phyloP scores from a whole-genome alignment of 192 early-diverging fungal species.

The Rhizoclosmatium globosum region DNA sequence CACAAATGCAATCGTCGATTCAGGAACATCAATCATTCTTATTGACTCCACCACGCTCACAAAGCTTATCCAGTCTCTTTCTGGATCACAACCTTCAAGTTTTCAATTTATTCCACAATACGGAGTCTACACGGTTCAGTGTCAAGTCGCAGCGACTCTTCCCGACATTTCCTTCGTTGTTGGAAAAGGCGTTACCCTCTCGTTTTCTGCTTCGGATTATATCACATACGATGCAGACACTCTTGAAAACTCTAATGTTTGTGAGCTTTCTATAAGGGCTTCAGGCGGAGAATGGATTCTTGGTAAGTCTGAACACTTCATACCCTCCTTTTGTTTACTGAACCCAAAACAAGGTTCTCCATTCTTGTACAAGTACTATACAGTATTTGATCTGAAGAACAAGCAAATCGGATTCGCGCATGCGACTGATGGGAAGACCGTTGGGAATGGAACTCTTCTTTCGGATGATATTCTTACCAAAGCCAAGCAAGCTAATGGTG shows the following conservation, averaged over 20 bases:
- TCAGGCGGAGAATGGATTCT: not conserved
- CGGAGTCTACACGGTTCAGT: not conserved
- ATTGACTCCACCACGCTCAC: not conserved
- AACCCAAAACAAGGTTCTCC: not conserved
- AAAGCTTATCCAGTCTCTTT: not conserved
- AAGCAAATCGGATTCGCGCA: constrained; percentile 22
- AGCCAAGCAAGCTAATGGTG: not conserved
- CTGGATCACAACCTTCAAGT: not conserved
- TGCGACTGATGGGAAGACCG: constrained; percentile 4
- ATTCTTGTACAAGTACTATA: constrained; percentile 40
- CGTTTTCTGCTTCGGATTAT: not conserved
- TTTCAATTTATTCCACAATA: not conserved
- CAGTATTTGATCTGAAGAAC: constrained; percentile 33
- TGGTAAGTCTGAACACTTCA: not conserved
- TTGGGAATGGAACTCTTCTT: constrained; percentile 1
- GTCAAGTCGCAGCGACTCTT: not conserved
- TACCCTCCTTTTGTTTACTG: no score
- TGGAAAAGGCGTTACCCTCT: not conserved
- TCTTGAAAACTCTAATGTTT: not conserved
- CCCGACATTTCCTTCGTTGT: constrained; percentile 7
- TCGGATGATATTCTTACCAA: not conserved
- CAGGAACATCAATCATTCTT: not conserved
- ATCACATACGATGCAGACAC: not conserved
- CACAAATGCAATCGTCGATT: constrained; percentile 15
- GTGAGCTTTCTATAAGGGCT: not conserved